Base-by-base conservation (phyloP, 495 filamentous ascomycete species). In the Xylaria flabelliformis region DNA sequence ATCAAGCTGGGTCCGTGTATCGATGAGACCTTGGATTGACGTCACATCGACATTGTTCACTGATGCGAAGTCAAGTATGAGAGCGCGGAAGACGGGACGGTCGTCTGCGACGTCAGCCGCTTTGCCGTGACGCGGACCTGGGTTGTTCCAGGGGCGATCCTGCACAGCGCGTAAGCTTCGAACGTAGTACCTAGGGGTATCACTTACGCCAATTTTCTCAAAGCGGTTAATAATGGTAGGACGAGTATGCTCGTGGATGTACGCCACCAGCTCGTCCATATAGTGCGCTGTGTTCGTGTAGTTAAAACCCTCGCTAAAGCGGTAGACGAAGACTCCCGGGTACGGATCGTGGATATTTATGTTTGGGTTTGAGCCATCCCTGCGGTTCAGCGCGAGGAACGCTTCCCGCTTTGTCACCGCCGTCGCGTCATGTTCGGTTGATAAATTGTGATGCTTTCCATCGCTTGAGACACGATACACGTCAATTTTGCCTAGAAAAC, bases 71-170 rank as follows among this genome's bases (percentile, higher is more conserved):
- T 88, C 85, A 15, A 87, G 80, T 51, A 88, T 80, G 17, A 88
- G 73, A 17, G 85, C 85, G 15, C 81, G 80, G 24, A 88, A 83
- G 24, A 82, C 77, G 6, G 86, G 85, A 0, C 78, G 75, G 7
- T 46, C 56, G 17, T 76, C 61, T 15, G 41, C 19, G 4, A 51
- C 32, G 53, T 69, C 4, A 17, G 69, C 12, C 1, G 71, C 68
- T 74, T 89, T 80, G 69, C 90, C 89, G 67, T 85, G 86, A n/a
- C 88, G 86, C 24, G 94, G 93, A 50, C 92, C 95, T 2, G 95
- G 91, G 78, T 97, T 90, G 77, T 98, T 98, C 95, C 95, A 98
- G 0, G 83, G 86, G n/a, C 79, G 81, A 39, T 84, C 84, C 77
- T 78, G 9, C 17, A 51, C 72, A 34, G n/a, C 5, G 19, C n/a